phyloP scores from a whole-genome alignment of 176 grass and related monocot species.

The Eragrostis nindensis region DNA sequence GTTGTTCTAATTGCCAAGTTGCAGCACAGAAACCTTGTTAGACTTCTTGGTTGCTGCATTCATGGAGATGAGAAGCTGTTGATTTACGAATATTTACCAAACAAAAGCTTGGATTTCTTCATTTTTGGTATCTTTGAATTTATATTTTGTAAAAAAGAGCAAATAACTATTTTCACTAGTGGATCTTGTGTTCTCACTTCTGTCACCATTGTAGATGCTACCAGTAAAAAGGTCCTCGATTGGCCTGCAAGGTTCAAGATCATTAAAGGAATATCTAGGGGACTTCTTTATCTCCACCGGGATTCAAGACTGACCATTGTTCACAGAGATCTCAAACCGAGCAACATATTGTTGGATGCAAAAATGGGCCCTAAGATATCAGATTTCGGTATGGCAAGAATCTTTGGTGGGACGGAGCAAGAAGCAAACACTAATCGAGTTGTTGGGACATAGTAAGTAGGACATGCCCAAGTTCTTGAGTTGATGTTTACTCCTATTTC shows the following conservation, averaged over 20 bases:
- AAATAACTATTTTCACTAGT: too few species aligned
- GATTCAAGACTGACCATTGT: conserved; percentile 63
- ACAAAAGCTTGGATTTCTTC: conserved; percentile 49
- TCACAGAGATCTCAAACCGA: conserved; percentile 55
- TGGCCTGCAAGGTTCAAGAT: conserved; percentile 57
- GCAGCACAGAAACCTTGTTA: conserved; percentile 52
- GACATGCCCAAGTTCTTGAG: neutral
- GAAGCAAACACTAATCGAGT: conserved; percentile 53
- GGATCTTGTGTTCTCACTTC: neutral
- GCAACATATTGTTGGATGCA: conserved; percentile 57
- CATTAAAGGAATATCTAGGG: conserved; percentile 55
- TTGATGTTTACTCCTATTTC: neutral
- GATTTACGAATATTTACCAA: conserved; percentile 45
- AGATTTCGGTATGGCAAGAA: conserved; percentile 68
- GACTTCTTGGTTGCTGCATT: conserved; percentile 51
- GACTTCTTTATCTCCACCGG: conserved; percentile 67
- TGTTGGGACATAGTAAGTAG: conserved; percentile 61
- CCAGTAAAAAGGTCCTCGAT: conserved; percentile 39
- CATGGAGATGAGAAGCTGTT: conserved; percentile 57
- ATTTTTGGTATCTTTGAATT: conserved; percentile 34
- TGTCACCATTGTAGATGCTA: conserved; percentile 33
- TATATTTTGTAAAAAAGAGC: neutral
- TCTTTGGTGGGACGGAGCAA: conserved; percentile 49
- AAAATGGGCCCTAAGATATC: conserved; percentile 67
- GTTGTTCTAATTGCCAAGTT: conserved; percentile 51